Evolutionary conservation across 2,329 filamentous ascomycete species (phyloP), one percentile per base, ranked within the genome.

Genomic region (Stagonosporopsis tanaceti): DNA sequence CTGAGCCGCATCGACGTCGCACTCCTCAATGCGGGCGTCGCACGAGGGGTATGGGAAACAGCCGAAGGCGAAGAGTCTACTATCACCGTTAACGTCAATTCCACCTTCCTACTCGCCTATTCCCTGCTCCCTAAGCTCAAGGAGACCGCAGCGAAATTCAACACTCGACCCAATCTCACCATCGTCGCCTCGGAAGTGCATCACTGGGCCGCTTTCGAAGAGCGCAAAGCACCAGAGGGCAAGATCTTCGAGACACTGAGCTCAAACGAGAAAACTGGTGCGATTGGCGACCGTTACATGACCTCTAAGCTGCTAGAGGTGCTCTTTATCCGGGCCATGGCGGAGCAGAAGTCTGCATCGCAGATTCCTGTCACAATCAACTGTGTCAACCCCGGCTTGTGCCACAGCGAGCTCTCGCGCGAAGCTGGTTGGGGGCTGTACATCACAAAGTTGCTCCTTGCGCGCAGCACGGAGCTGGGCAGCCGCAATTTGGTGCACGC

Each of bases 71-170:
- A 67, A 54, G 76, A 78, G 57, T 50, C 50, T n/a, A 80, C 74
- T 0, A 62, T 87, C 11, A 82, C 86, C 62, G 81, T 85, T 57
- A 87, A 87, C 63, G 77, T 81, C 4, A 53, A 59, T 6, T 44
- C 82, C 1, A 87, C 84, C 1, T 76, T 79, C 8, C 71, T 86
- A 4, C 71, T 87, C 4, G 80, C 77, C 0, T 50, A 84, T 2
- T 66, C 84, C 2, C 71, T 87, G 22, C 70, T 76, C 12, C 74
- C 75, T 9, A 69, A 70, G 41, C 51, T 76, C 37, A 59, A 61
- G 11, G 51, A 57, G 3, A 69, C 67, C 11, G 67, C 65, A 2
- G 17, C 24, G 1, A 56, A 57, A 22, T 64, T 59, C 52, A 54
- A 59, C 37, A 60, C 53, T 3, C 48, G 56, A 2, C 59, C 66